Percentiles rank a stretch among this genome's conserved stretches.
phyloP scores from a whole-genome alignment of 2,329 filamentous ascomycete species.

The Trichoderma harzianum region DNA sequence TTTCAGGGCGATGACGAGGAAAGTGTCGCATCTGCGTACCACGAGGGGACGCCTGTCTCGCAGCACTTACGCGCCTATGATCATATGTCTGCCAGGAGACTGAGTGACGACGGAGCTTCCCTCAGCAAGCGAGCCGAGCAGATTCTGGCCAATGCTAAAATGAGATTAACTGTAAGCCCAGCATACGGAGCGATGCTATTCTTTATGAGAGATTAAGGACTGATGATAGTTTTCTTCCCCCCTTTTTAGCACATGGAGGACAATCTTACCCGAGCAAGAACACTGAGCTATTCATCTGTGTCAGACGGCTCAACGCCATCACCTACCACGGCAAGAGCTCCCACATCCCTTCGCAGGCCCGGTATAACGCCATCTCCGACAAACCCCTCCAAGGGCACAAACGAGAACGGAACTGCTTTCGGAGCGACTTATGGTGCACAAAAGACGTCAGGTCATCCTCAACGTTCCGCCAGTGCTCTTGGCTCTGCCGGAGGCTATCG shows the following conservation, averaged over 20 bases:
- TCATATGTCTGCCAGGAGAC: conserved; percentile 20
- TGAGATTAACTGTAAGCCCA: conserved; percentile 70
- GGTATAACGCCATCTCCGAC: conserved; percentile 19
- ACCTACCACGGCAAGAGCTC: conserved; percentile 41
- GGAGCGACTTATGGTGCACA: conserved; percentile 20
- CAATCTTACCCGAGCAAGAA: conserved; percentile 76
- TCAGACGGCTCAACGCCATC: conserved; percentile 54
- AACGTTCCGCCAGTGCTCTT: conserved; percentile 62
- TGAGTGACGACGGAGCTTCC: conserved; percentile 58
- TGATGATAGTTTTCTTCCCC: not conserved
- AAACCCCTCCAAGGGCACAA: conserved; percentile 32
- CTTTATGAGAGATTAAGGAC: not conserved
- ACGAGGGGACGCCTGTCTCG: conserved; percentile 41
- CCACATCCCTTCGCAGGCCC: conserved; percentile 25
- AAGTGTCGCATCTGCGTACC: conserved; percentile 57
- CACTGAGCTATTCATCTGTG: conserved; percentile 46
- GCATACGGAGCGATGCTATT: not conserved
- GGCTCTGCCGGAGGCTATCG: conserved; percentile 58
- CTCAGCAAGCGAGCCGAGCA: conserved; percentile 81
- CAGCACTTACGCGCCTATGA: conserved; percentile 19
- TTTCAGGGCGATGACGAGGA: conserved; percentile 68
- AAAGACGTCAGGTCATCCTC: conserved; percentile 37
- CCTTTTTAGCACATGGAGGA: conserved; percentile 78
- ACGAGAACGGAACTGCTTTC: conserved; percentile 30
- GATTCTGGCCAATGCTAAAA: conserved; percentile 90